Conservation (phyloP, 2,329 filamentous ascomycete genomes). For the Hymenoscyphus occultus region DNA sequence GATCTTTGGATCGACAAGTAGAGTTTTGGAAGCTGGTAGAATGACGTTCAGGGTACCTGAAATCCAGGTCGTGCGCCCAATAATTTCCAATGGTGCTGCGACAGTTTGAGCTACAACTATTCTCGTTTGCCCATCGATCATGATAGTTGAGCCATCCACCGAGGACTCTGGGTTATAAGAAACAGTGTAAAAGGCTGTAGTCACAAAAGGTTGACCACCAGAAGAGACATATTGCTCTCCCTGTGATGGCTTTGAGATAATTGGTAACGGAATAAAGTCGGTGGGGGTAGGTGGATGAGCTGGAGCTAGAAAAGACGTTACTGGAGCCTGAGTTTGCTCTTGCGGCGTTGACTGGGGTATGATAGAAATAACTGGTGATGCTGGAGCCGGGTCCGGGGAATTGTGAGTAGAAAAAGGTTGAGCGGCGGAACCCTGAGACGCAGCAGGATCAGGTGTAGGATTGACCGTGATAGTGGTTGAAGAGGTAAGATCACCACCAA, state of each 20-base stretch:
- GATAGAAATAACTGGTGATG: background rate
- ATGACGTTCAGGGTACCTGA: background rate
- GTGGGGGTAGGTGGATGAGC: background rate
- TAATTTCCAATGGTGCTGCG: background rate
- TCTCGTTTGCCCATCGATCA: background rate
- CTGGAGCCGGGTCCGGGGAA: background rate
- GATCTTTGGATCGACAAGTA: background rate
- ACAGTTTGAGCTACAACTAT: background rate
- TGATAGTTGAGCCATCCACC: background rate
- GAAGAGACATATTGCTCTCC: background rate
- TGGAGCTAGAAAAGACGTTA: background rate
- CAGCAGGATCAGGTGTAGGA: background rate
- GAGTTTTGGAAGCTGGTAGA: background rate
- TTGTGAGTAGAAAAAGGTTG: background rate
- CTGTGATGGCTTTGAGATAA: background rate
- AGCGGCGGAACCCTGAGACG: background rate
- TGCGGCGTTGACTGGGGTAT: background rate
- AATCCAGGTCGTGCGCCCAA: background rate
- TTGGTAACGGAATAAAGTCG: background rate
- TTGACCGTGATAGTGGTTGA: constrained; percentile 9
- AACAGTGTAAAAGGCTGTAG: background rate
- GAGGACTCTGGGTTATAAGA: background rate
- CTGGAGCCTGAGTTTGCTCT: background rate
- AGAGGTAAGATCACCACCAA: constrained; percentile 11
- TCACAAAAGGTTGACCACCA: background rate